These are phyloP conservation scores for Pseudonitzschia pungens DNA, from an alignment of 108 stramenopile species.

Conservation along the genomic window DNA sequence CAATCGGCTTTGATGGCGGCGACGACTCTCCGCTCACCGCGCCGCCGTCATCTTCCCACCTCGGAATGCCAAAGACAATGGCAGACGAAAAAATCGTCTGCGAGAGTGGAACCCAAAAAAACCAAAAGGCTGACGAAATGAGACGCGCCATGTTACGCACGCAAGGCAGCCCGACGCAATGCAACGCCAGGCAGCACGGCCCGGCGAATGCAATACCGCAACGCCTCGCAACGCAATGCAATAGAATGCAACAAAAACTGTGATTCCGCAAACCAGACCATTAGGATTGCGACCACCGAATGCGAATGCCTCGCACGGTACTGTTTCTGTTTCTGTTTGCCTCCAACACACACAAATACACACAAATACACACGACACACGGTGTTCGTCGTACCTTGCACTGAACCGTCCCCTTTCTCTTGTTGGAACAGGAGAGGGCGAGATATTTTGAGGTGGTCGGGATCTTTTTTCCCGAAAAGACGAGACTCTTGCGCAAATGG, in stretches of 20 bases:
- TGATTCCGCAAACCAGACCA: no score
- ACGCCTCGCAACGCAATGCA: background rate
- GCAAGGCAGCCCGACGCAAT: no score
- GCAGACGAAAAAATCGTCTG: conserved; percentile 67
- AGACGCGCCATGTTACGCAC: no score
- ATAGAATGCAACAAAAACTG: background rate
- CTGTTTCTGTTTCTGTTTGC: no score
- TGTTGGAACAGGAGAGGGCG: conserved; percentile 34
- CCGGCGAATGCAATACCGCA: background rate
- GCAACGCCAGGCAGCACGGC: no score
- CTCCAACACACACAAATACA: background rate
- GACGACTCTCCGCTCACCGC: background rate
- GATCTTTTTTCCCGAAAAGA: conserved; percentile 46
- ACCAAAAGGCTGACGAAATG: no score
- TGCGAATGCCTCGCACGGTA: no score
- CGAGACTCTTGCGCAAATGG: conserved; percentile 12
- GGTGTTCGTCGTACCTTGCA: conserved; percentile 40
- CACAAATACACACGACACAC: background rate
- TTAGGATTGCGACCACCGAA: no score
- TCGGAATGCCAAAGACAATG: conserved; percentile 64
- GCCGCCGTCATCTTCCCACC: conserved; percentile 18
- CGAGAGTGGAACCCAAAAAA: background rate
- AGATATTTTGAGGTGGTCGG: conserved; percentile 41
- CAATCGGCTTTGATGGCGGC: background rate
- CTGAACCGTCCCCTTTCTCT: conserved; percentile 42